Evolutionary conservation across 352 stramenopile genomes (phyloP).

Genomic region (Paralagenidium karlingii): DNA sequence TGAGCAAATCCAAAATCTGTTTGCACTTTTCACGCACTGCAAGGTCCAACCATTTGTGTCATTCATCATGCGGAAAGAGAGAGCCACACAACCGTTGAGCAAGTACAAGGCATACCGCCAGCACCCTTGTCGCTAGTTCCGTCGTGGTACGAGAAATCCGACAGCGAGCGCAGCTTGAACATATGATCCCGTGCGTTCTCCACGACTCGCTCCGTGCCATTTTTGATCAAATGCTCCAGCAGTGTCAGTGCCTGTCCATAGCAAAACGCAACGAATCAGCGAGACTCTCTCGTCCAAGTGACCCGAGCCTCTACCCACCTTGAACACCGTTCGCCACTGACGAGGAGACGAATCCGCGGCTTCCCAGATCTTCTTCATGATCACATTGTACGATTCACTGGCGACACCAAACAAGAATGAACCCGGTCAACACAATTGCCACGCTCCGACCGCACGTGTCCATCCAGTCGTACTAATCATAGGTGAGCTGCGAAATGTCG

Average conservation of each 20-base stretch:
- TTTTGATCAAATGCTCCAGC: conserved; percentile 97
- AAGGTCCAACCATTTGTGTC: not conserved
- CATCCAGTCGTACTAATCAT: conserved; percentile 74
- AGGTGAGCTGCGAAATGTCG: conserved; percentile 96
- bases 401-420: conserved; percentile 1
- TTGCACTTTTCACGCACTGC: conserved; percentile 84
- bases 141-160: conserved; percentile 84
- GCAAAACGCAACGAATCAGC: not conserved
- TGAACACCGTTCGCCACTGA: conserved; percentile 96
- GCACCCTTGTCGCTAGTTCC: conserved; percentile 74
- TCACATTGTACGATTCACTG: conserved; percentile 79
- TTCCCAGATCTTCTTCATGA: conserved; percentile 95
- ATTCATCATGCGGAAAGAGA: conserved; percentile 2
- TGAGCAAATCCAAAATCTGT: conserved; percentile 76
- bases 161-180: conserved; percentile 81
- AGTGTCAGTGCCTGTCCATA: conserved; percentile 67
- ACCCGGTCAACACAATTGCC: not conserved
- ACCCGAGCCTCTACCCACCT: conserved; percentile 33
- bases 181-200: conserved; percentile 95
- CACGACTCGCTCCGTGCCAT: conserved; percentile 94
- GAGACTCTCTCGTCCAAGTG: conserved; percentile 9
- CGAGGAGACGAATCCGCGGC: conserved; percentile 76
- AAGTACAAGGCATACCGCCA: no score
- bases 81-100: no score
- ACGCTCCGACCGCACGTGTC: no score